Conservation (phyloP, 768 basidiomycete species). For the Polyporus arcularius region DNA sequence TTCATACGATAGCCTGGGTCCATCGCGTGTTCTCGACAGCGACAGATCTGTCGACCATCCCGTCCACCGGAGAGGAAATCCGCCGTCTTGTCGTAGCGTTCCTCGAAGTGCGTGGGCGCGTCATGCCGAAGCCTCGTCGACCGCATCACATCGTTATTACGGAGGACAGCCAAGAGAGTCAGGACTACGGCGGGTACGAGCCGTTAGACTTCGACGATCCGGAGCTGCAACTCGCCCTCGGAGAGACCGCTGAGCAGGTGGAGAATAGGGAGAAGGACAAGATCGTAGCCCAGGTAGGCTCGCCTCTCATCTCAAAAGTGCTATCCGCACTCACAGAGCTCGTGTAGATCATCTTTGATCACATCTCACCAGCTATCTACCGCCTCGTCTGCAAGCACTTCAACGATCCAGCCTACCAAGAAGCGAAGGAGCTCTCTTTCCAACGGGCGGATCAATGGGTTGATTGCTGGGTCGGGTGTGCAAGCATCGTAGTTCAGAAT, state of each 20-base stretch:
- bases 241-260: constrained; percentile 30
- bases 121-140: constrained; percentile 45
- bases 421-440: constrained; percentile 16
- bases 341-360: constrained; percentile 48
- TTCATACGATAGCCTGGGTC: constrained; percentile 54
- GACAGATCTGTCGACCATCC: constrained; percentile 42
- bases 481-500: constrained; percentile 59
- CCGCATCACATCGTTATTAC: constrained; percentile 28
- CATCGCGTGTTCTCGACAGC: constrained; percentile 47
- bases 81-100: constrained; percentile 61
- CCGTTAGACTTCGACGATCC: constrained; percentile 66
- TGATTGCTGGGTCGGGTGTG: constrained; percentile 75
- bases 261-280: constrained; percentile 46
- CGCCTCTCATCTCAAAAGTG: neutral
- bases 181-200: constrained; percentile 69
- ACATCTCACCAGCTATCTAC: constrained; percentile 56
- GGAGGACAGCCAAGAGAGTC: constrained; percentile 66
- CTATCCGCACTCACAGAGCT: neutral
- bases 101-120: constrained; percentile 53
- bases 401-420: constrained; percentile 33
- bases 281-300: constrained; percentile 47
- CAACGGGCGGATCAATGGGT: constrained; percentile 57
- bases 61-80: constrained; percentile 53
- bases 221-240: constrained; percentile 55
- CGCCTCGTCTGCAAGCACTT: constrained; percentile 53